Percentiles rank a stretch among this genome's conserved stretches.
phyloP scores from a whole-genome alignment of 371 early-diverging fungal species.

The Rhizopus arrhizus region DNA sequence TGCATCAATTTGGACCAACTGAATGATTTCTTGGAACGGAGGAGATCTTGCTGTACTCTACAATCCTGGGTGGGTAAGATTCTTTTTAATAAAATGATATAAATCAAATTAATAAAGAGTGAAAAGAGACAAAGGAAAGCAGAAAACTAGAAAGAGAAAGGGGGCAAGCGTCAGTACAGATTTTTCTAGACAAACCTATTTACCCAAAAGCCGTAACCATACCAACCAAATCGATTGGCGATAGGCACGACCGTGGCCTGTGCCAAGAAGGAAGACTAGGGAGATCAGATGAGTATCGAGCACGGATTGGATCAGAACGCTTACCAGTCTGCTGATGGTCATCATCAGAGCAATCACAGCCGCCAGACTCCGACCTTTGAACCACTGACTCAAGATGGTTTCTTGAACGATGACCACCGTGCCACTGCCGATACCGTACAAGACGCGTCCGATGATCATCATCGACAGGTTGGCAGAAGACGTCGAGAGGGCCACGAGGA shows the following conservation, averaged over 20 bases:
- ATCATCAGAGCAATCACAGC: constrained; percentile 67
- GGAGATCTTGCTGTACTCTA: constrained; percentile 41
- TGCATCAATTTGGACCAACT: constrained; percentile 57
- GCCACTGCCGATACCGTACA: constrained; percentile 76
- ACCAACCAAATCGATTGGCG: constrained; percentile 63
- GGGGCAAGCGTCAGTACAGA: neutral
- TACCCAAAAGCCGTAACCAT: constrained; percentile 76
- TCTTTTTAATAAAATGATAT: constrained; percentile 51
- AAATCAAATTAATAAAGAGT: constrained; percentile 62
- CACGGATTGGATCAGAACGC: neutral
- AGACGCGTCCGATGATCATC: constrained; percentile 69
- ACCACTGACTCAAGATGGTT: constrained; percentile 76
- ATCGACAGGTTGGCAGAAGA: constrained; percentile 49
- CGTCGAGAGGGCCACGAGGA: constrained; percentile 65
- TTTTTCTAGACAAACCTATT: neutral
- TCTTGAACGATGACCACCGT: constrained; percentile 72
- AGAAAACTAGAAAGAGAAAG: constrained; percentile 48
- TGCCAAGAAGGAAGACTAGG: constrained; percentile 63
- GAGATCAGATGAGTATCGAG: constrained; percentile 6
- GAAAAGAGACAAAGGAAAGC: constrained; percentile 65
- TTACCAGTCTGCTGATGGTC: constrained; percentile 66
- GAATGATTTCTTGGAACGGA: constrained; percentile 64
- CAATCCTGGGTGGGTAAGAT: constrained; percentile 24
- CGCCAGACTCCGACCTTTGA: constrained; percentile 65
- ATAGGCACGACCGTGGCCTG: constrained; percentile 73